Evolutionary conservation across 2,329 filamentous ascomycete genomes (phyloP).

Genomic region (Hypoxylon sp.): DNA sequence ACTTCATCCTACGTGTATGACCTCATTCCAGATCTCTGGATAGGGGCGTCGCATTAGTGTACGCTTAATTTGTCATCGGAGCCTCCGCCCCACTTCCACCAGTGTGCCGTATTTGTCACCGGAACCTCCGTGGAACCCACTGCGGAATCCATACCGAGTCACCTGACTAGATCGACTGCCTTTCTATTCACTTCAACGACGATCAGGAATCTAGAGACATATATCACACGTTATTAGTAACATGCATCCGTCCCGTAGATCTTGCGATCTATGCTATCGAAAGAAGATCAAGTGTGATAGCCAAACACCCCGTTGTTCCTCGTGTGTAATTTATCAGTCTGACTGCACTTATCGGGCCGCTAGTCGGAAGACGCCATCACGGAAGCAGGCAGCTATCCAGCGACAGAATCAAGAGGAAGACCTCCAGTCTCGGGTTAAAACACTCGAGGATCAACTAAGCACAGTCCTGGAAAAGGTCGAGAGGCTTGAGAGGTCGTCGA

Average conservation of each 20-base stretch:
- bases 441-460: constrained; percentile 35
- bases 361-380: constrained; percentile 33
- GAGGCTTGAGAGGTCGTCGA: constrained; percentile 15
- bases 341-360: constrained; percentile 44
- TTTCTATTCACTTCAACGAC: neutral
- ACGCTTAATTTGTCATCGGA: neutral
- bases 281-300: constrained; percentile 47
- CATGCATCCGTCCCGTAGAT: constrained; percentile 17
- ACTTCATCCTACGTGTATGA: no score
- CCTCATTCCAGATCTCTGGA: no score
- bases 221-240: constrained; percentile 7
- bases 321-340: constrained; percentile 37
- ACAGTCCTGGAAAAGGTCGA: constrained; percentile 36
- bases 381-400: constrained; percentile 20
- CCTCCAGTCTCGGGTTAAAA: constrained; percentile 38
- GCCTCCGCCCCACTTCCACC: neutral
- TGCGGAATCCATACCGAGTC: no score
- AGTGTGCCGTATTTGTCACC: constrained; percentile 26
- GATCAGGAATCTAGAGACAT: no score
- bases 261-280: constrained; percentile 47
- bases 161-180: neutral
- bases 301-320: constrained; percentile 42
- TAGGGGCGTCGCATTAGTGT: neutral
- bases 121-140: constrained; percentile 36
- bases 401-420: constrained; percentile 19